Evolutionary conservation across 495 filamentous ascomycete species (phyloP).

Genomic region (Achaetomiella virescens): DNA sequence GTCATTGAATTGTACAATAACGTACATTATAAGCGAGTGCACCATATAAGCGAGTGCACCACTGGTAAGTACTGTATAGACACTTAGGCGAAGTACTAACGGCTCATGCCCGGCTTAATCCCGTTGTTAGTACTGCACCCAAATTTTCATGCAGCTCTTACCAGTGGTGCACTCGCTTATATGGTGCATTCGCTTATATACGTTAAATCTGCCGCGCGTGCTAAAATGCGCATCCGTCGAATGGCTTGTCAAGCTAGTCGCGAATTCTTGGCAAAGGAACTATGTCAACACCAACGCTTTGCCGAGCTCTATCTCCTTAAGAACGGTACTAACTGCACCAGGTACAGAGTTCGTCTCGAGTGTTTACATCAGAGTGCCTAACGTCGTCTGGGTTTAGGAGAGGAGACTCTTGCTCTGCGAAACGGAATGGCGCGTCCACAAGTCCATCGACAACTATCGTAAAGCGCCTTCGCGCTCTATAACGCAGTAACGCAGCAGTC

Average conservation of each 20-base stretch:
- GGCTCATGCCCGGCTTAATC: no score
- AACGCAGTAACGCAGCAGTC: constrained; percentile 3
- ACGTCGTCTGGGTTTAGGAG: constrained; percentile 3
- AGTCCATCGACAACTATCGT: constrained; percentile 3
- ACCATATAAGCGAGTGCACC: no score
- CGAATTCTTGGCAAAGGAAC: not conserved
- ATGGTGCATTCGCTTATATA: no score
- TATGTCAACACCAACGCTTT: constrained; percentile 1
- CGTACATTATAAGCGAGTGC: no score
- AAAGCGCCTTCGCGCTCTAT: constrained; percentile 5
- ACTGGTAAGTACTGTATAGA: no score
- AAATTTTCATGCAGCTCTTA: no score
- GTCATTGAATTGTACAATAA: not conserved
- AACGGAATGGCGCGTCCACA: constrained; percentile 1
- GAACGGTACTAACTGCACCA: not conserved
- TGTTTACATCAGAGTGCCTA: constrained; percentile 1
- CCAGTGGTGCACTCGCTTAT: no score
- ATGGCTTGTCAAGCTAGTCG: not conserved
- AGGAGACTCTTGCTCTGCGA: constrained; percentile 4
- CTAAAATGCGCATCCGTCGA: constrained; percentile 7
- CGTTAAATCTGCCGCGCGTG: constrained; percentile 2
- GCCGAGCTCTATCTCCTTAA: constrained; percentile 4
- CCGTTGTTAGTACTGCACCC: no score
- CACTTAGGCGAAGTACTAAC: no score
- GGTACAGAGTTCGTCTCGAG: constrained; percentile 2